Evolutionary conservation across 2,329 filamentous ascomycete species (phyloP).

Genomic region (Alternaria brassicicola): DNA sequence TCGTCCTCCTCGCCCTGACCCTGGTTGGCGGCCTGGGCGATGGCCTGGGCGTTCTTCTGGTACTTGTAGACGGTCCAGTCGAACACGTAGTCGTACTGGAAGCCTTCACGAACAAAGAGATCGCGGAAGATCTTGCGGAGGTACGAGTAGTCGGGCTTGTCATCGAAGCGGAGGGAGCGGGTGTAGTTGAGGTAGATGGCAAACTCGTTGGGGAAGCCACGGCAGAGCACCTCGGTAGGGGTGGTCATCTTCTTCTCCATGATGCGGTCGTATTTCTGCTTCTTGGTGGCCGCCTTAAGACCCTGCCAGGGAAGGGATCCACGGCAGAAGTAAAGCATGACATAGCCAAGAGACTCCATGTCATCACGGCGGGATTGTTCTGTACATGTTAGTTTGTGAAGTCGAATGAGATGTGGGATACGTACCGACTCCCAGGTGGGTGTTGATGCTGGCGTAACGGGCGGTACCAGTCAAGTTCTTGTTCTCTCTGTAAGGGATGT

Average conservation of each 20-base stretch:
- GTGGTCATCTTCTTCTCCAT: slow-evolving; percentile 99
- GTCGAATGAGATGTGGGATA: background rate
- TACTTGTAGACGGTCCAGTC: slow-evolving; percentile 99
- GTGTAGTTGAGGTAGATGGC: slow-evolving; percentile 99
- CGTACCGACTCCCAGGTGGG: slow-evolving; percentile 89
- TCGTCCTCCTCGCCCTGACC: slow-evolving; percentile 74
- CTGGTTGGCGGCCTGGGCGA: slow-evolving; percentile 77
- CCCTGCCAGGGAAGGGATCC: slow-evolving; percentile 99
- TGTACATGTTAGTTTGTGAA: slow-evolving; percentile 43
- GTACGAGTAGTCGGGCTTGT: slow-evolving; percentile 99
- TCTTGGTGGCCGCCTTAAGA: slow-evolving; percentile 97
- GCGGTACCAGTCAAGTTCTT: slow-evolving; percentile 99
- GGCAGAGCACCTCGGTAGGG: slow-evolving; percentile 96
- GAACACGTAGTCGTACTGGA: slow-evolving; percentile 99
- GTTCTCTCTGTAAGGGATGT: slow-evolving; percentile 99
- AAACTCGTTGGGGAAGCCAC: slow-evolving; percentile 98
- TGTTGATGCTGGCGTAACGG: slow-evolving; percentile 98
- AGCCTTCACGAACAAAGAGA: slow-evolving; percentile 96
- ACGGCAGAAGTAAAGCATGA: slow-evolving; percentile 99
- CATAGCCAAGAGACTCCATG: slow-evolving; percentile 98
- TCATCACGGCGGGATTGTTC: slow-evolving; percentile 99
- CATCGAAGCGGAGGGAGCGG: slow-evolving; percentile 95
- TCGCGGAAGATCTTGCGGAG: slow-evolving; percentile 99
- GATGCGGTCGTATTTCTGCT: slow-evolving; percentile 99
- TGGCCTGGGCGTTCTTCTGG: slow-evolving; percentile 98